Evolutionary conservation across 768 basidiomycete species (phyloP).

Genomic region (Cystofilobasidium bisporidii): DNA sequence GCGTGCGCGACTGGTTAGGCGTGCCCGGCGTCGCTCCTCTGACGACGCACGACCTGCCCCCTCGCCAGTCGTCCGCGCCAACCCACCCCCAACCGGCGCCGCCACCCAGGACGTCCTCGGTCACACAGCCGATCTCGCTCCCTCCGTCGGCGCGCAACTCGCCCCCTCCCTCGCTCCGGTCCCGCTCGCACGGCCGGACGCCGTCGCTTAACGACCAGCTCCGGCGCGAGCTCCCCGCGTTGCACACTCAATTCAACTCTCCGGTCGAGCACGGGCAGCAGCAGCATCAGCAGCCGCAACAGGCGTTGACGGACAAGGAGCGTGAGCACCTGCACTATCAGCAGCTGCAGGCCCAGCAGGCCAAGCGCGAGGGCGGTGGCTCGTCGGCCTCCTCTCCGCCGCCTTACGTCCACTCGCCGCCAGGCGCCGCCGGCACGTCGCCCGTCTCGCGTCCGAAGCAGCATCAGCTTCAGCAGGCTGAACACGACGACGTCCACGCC

Average conservation of each 20-base stretch:
- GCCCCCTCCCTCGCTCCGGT: too few relatives aligned
- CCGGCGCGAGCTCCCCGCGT: conserved; percentile 3
- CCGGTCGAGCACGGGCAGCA: not conserved
- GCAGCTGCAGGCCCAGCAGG: not conserved
- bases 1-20: not conserved
- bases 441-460: too few relatives aligned
- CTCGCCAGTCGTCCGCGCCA: not conserved
- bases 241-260: not conserved
- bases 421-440: not conserved
- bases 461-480: too few relatives aligned
- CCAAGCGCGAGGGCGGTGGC: not conserved
- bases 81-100: not conserved
- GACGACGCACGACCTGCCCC: not conserved
- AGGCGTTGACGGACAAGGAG: not conserved
- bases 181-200: not conserved
- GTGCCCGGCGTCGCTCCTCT: not conserved
- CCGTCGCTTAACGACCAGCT: not conserved
- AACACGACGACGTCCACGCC: not conserved
- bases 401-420: not conserved
- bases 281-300: not conserved
- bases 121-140: not conserved
- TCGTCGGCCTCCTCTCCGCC: not conserved
- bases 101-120: not conserved
- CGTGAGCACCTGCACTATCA: not conserved
- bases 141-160: not conserved